phyloP scores from a whole-genome alignment of 179 eudicot species.

The Camellia oleifera region DNA sequence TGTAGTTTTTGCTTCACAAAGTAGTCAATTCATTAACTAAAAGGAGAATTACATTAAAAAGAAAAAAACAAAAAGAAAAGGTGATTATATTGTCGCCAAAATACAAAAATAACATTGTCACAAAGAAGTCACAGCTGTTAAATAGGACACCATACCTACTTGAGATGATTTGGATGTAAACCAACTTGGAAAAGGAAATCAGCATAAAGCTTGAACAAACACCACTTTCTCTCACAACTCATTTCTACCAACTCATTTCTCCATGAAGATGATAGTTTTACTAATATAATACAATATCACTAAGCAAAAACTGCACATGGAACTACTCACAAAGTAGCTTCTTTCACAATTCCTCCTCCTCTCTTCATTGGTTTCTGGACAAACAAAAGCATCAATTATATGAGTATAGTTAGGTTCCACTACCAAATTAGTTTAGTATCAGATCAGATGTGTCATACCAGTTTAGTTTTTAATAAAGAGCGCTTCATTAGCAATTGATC shows the following conservation, averaged over 20 bases:
- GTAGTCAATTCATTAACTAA: too few relatives aligned
- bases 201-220: neutral
- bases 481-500: slow-evolving; percentile 17
- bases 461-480: slow-evolving; percentile 57
- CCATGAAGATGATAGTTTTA: neutral
- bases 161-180: slow-evolving; percentile 12
- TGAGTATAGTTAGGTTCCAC: neutral
- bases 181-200: neutral
- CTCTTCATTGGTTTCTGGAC: slow-evolving; percentile 37
- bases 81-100: too few relatives aligned
- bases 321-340: slow-evolving; percentile 23
- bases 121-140: too few relatives aligned
- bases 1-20: too few relatives aligned
- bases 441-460: slow-evolving; percentile 36
- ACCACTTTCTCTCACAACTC: slow-evolving; percentile 6
- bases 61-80: too few relatives aligned
- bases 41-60: too few relatives aligned
- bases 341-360: slow-evolving; percentile 15
- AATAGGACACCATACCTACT: neutral
- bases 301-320: neutral
- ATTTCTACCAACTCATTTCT: neutral
- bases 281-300: neutral
- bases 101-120: too few relatives aligned
- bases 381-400: neutral
- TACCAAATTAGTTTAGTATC: neutral